Evolutionary conservation across 352 stramenopile genomes (phyloP).

Genomic region (Pseudoperonospora humuli): DNA sequence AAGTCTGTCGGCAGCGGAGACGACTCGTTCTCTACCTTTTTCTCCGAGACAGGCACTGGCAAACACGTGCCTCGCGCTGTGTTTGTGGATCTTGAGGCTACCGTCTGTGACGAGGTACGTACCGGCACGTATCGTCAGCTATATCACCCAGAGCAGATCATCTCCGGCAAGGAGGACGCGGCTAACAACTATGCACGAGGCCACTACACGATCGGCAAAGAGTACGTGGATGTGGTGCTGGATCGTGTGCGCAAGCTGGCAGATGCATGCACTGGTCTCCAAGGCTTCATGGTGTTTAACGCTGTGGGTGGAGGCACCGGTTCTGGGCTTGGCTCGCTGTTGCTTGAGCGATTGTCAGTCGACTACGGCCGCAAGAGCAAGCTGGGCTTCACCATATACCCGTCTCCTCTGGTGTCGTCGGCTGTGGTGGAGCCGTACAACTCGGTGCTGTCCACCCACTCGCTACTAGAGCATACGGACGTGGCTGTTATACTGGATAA

Average conservation of each 20-base stretch:
- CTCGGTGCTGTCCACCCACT: constrained; percentile 93
- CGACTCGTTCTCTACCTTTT: constrained; percentile 76
- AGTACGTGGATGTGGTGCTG: constrained; percentile 93
- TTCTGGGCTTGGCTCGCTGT: constrained; percentile 93
- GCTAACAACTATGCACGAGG: constrained; percentile 90
- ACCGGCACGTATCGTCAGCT: constrained; percentile 93
- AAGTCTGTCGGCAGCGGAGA: constrained; percentile 37
- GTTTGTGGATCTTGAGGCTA: constrained; percentile 97
- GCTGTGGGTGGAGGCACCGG: constrained; percentile 95
- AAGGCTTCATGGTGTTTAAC: constrained; percentile 98
- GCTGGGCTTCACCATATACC: constrained; percentile 95
- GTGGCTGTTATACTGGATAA: constrained; percentile 96
- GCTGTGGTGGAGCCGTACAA: constrained; percentile 99
- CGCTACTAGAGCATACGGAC: constrained; percentile 95
- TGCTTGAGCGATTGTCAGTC: constrained; percentile 94
- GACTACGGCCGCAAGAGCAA: constrained; percentile 98
- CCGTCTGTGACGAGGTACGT: constrained; percentile 95
- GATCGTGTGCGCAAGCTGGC: constrained; percentile 95
- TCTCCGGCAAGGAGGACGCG: constrained; percentile 96
- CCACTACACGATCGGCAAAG: constrained; percentile 91
- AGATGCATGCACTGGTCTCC: constrained; percentile 94
- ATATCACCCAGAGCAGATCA: constrained; percentile 98
- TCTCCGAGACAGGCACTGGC: constrained; percentile 81
- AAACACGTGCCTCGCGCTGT: constrained; percentile 57
- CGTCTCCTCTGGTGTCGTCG: constrained; percentile 93